Evolutionary conservation across 73 alveolate species (phyloP), one percentile per base, ranked within the genome.

Genomic region (Paramecium pentaurelia): DNA sequence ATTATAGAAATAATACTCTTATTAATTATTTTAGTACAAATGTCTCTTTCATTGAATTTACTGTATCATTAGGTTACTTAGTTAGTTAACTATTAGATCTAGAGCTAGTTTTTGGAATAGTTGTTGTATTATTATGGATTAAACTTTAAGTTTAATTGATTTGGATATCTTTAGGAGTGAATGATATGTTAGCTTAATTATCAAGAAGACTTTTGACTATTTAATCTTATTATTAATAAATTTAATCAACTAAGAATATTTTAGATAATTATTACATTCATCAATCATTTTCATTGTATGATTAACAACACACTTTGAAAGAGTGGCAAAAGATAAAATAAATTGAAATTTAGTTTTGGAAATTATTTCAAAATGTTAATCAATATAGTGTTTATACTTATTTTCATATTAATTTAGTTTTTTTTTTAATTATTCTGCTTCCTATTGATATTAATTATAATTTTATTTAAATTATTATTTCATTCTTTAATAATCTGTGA

Each of bases 1-100:
- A 75, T 75, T 75, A 75, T 4, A 75, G 36, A 75, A 75, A 75
- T 37, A 75, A 18, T n/a, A 75, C 60, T 75, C 49, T 75, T 11
- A 75, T 75, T 75, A 75, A 75, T 75, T 30, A 75, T 34, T 75
- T 30, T n/a, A 75, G 20, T 32, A 75, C 88, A 75, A 37, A 75
- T 36, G 58, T 75, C 27, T 75, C 88, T n/a, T 75, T 75, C 30
- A 37, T 4, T 22, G 88, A 75, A n/a, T 54, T 54, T 3, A 54
- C 70, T 16, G 70, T 68, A 14, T 68, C 85, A 68, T 68, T 30
- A 28, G 85, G 49, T 25, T 68, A 4, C 27, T 27, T 68, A 10
- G 42, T 68, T 3, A 27, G 0, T 32, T 36, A 34, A 10, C 85
- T 68, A 34, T 68, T 68, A 22, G 70, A 54, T 68, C 85, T 68